These are phyloP conservation scores for Talaromyces liani DNA, from an alignment of 495 filamentous ascomycete species.

Conservation along the genomic window DNA sequence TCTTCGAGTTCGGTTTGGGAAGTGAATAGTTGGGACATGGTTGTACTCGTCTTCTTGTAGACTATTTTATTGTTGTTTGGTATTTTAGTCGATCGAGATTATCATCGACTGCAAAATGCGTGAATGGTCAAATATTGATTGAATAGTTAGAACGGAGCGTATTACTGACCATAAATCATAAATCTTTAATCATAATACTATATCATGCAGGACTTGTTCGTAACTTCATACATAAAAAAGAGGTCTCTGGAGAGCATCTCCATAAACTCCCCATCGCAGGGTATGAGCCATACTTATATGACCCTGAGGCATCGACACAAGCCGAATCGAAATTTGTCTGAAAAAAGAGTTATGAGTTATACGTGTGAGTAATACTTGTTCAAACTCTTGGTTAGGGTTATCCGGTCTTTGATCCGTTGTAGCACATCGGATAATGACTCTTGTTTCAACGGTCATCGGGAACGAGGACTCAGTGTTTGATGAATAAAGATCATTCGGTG, in stretches of 20 bases:
- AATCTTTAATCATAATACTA: neutral
- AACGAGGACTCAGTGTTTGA: neutral
- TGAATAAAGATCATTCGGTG: neutral
- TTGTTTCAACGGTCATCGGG: neutral
- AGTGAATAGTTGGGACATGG: neutral
- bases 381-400: neutral
- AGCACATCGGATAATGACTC: neutral
- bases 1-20: neutral
- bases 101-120: neutral
- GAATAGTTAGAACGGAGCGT: neutral
- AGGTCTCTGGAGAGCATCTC: neutral
- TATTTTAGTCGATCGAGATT: neutral
- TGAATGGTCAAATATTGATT: neutral
- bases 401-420: neutral
- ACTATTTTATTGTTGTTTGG: neutral
- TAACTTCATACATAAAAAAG: neutral
- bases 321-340: neutral
- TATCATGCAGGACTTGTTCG: neutral
- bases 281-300: neutral
- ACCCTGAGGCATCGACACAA: neutral
- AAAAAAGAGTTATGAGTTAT: neutral
- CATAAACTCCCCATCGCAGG: neutral
- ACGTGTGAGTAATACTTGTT: neutral
- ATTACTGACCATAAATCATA: neutral
- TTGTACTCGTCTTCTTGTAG: neutral